Percentiles rank a stretch among this genome's conserved stretches.
Evolutionary conservation across 2,329 filamentous ascomycete species (phyloP).

Genomic region (Dryadomyces quercus-mongolicae): DNA sequence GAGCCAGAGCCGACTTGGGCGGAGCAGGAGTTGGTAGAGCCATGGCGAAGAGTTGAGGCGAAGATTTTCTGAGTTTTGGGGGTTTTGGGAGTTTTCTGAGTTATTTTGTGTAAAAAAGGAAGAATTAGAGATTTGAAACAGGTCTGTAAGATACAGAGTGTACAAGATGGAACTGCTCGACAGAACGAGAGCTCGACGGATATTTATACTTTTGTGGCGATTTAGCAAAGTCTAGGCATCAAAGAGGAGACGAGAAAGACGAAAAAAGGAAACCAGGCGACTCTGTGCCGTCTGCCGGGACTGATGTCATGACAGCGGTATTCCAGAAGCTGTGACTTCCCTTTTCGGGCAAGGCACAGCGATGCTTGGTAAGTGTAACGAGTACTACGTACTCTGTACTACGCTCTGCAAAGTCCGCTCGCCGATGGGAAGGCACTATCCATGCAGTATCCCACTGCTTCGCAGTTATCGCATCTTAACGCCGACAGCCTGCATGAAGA

Average conservation of each 20-base stretch:
- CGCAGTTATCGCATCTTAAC: background rate
- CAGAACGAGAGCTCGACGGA: too few relatives aligned
- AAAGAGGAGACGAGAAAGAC: too few relatives aligned
- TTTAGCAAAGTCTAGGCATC: background rate
- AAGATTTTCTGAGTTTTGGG: too few relatives aligned
- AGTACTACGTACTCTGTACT: too few relatives aligned
- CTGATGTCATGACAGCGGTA: background rate
- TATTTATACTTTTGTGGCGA: background rate
- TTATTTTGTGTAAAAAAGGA: too few relatives aligned
- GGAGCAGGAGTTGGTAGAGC: constrained; percentile 23
- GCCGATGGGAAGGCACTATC: background rate
- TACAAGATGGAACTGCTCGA: too few relatives aligned
- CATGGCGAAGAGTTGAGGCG: background rate
- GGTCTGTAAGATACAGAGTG: too few relatives aligned
- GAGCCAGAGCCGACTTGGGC: constrained; percentile 47
- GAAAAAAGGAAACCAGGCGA: too few relatives aligned
- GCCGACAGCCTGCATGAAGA: background rate
- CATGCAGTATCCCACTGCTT: too few relatives aligned
- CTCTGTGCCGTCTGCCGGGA: too few relatives aligned
- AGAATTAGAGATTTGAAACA: too few relatives aligned
- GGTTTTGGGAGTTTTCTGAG: too few relatives aligned
- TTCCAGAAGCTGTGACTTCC: background rate
- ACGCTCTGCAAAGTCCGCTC: background rate
- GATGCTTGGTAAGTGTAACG: background rate
- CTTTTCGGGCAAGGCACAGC: background rate